Percentiles rank a stretch among this genome's conserved stretches.
Evolutionary conservation across 2,329 filamentous ascomycete species (phyloP).

Genomic region (Alternaria longipes): DNA sequence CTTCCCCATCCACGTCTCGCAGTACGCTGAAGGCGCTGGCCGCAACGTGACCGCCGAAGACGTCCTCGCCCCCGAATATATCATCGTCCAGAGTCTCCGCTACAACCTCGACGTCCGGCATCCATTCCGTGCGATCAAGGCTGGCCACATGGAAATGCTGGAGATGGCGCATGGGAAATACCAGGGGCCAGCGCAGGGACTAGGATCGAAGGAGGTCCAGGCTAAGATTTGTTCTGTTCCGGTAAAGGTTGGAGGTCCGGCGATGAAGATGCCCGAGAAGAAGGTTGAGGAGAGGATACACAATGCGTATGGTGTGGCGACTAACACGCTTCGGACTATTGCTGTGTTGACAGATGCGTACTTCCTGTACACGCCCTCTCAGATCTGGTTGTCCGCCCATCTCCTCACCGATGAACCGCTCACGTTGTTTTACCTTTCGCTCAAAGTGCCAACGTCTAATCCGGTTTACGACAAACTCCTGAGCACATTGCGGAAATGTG

Average conservation of each 20-base stretch:
- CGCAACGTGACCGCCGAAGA: slow-evolving; percentile 74
- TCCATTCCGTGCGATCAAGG: slow-evolving; percentile 87
- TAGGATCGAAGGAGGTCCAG: slow-evolving; percentile 37
- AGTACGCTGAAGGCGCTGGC: slow-evolving; percentile 62
- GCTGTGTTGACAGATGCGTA: slow-evolving; percentile 93
- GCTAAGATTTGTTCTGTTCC: slow-evolving; percentile 42
- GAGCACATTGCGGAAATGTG: slow-evolving; percentile 51
- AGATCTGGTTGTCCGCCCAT: slow-evolving; percentile 88
- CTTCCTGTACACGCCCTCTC: slow-evolving; percentile 92
- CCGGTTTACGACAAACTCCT: slow-evolving; percentile 48
- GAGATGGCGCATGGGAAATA: slow-evolving; percentile 71
- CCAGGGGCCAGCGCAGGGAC: slow-evolving; percentile 40
- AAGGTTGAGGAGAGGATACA: slow-evolving; percentile 58
- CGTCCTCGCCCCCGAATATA: slow-evolving; percentile 89
- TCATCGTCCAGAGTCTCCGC: slow-evolving; percentile 88
- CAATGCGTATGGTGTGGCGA: slow-evolving; percentile 75
- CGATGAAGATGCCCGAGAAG: slow-evolving; percentile 24
- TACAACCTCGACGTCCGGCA: slow-evolving; percentile 95
- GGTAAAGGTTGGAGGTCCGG: slow-evolving; percentile 21
- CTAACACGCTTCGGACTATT: slow-evolving; percentile 65
- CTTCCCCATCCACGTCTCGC: slow-evolving; percentile 72
- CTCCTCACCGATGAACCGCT: slow-evolving; percentile 76
- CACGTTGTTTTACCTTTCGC: slow-evolving; percentile 56
- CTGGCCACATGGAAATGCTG: slow-evolving; percentile 82
- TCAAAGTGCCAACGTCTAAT: slow-evolving; percentile 51